phyloP scores from a whole-genome alignment of 345 rosid genomes.

The Brassica incana region DNA sequence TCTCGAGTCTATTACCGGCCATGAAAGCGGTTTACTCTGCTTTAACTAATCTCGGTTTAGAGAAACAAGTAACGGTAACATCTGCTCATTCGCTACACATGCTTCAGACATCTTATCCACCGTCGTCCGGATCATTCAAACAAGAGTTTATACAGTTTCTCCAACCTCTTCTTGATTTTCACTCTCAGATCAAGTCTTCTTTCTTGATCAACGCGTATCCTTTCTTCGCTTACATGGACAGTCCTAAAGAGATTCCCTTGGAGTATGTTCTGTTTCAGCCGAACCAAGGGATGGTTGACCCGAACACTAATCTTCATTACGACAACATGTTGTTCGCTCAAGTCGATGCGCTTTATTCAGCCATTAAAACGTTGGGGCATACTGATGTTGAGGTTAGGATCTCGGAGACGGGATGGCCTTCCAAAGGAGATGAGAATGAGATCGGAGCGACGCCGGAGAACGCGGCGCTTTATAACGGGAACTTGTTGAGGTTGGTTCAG shows the following conservation, averaged over 20 bases:
- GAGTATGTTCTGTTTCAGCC: slow-evolving; percentile 83
- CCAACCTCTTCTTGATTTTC: slow-evolving; percentile 61
- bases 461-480: slow-evolving; percentile 72
- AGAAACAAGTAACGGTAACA: slow-evolving; percentile 64
- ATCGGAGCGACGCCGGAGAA: slow-evolving; percentile 77
- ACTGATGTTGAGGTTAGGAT: slow-evolving; percentile 59
- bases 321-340: slow-evolving; percentile 97
- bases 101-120: slow-evolving; percentile 61
- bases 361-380: slow-evolving; percentile 75
- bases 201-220: slow-evolving; percentile 90
- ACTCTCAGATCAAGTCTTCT: slow-evolving; percentile 61
- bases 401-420: slow-evolving; percentile 99
- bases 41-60: slow-evolving; percentile 60
- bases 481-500: slow-evolving; percentile 54
- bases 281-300: slow-evolving; percentile 64
- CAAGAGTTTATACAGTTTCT: slow-evolving; percentile 54
- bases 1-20: slow-evolving; percentile 66
- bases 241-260: slow-evolving; percentile 53
- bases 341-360: slow-evolving; percentile 80
- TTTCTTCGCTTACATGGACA: slow-evolving; percentile 70
- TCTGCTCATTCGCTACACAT: slow-evolving; percentile 69
- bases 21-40: slow-evolving; percentile 60
- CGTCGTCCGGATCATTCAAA: slow-evolving; percentile 68
- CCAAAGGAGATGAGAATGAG: slow-evolving; percentile 74
- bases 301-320: slow-evolving; percentile 59